Percentiles rank a stretch among this genome's conserved stretches.
phyloP scores from a whole-genome alignment of 2,329 filamentous ascomycete species.

The Paecilomyces variotii region DNA sequence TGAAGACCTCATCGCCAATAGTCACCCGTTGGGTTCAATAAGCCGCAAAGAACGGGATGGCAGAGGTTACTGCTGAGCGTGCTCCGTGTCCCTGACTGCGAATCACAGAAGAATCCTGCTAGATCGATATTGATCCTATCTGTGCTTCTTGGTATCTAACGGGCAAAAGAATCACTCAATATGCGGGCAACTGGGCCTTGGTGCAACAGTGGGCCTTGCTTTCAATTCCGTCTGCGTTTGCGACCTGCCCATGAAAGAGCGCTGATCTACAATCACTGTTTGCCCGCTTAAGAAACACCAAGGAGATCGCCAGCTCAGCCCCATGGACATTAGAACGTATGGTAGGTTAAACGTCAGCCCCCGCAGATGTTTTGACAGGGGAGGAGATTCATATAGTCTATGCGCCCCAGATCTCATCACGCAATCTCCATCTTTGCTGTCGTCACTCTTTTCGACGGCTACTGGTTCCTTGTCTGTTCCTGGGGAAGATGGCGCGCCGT shows the following conservation, averaged over 20 bases:
- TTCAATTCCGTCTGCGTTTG: not conserved
- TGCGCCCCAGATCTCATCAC: not conserved
- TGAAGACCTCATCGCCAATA: not conserved
- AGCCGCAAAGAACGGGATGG: not conserved
- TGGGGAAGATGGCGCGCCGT: not conserved
- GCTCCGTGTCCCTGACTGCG: not conserved
- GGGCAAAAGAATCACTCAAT: not conserved
- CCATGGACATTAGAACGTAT: too few relatives aligned
- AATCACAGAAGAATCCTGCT: not conserved
- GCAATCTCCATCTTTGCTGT: not conserved
- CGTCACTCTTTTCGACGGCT: not conserved
- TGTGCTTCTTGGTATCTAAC: not conserved
- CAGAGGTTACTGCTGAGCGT: not conserved
- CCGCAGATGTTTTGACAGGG: not conserved
- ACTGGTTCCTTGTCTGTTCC: slow-evolving; percentile 21
- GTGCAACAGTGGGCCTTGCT: not conserved
- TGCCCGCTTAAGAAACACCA: not conserved
- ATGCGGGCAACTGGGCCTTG: not conserved
- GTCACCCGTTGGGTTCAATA: not conserved
- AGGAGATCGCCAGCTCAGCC: not conserved
- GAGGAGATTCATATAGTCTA: not conserved
- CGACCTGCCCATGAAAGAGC: not conserved
- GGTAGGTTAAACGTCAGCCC: not conserved
- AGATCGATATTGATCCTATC: not conserved
- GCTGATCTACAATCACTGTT: not conserved